Percentiles rank a stretch among this genome's conserved stretches.
These are phyloP conservation scores for Dendrobium nobile DNA, from an alignment of 106 monocot genomes.

Conservation along the genomic window DNA sequence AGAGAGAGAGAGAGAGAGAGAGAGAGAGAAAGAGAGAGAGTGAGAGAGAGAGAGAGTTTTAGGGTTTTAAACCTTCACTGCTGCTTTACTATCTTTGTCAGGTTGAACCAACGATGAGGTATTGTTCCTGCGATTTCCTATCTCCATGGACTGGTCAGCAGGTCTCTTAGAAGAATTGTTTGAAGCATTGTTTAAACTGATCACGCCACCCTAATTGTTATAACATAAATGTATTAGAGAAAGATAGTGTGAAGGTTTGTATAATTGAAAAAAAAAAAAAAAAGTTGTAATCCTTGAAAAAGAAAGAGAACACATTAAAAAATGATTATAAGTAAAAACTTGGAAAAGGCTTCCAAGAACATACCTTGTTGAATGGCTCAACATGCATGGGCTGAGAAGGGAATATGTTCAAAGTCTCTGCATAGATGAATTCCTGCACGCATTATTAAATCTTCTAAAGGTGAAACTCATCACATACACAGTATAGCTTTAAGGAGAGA, in stretches of 20 bases:
- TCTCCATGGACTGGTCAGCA: conserved; percentile 44
- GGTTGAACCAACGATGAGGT: conserved; percentile 12
- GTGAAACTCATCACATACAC: conserved; percentile 5
- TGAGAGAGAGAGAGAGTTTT: conserved; percentile 2
- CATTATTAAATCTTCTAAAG: conserved; percentile 33
- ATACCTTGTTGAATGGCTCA: conserved; percentile 65
- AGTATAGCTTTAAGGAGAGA: background rate
- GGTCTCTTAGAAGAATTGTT: conserved; percentile 30
- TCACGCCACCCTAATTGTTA: conserved; percentile 26
- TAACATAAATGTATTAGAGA: background rate
- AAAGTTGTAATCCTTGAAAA: background rate
- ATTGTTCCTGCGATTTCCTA: conserved; percentile 16
- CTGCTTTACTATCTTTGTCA: conserved; percentile 40
- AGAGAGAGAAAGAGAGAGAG: background rate
- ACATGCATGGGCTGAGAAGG: conserved; percentile 93
- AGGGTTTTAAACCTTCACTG: conserved; percentile 12
- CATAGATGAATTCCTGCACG: conserved; percentile 57
- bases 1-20: conserved; percentile 1
- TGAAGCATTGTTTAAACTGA: conserved; percentile 33
- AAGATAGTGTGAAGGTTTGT: no score
- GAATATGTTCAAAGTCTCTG: conserved; percentile 89
- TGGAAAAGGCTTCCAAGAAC: background rate
- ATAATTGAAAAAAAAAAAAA: background rate
- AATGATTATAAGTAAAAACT: background rate
- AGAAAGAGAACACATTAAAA: background rate